Evolutionary conservation across 495 filamentous ascomycete genomes (phyloP).

Genomic region (Ascodesmis nigricans): DNA sequence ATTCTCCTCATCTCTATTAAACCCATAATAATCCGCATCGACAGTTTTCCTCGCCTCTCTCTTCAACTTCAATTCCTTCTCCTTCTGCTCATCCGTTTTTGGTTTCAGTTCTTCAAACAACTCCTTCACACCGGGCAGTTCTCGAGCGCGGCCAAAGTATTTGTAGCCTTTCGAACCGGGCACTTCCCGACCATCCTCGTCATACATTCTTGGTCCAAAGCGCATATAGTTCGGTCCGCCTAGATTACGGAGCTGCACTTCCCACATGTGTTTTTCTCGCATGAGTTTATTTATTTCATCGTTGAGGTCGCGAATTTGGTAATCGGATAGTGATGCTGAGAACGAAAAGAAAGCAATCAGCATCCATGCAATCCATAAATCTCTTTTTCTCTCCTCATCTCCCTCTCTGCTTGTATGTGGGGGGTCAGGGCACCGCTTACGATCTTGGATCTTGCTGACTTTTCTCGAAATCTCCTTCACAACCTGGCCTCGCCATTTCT

Average conservation of each 20-base stretch:
- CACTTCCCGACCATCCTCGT: slow-evolving; percentile 81
- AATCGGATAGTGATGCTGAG: slow-evolving; percentile 53
- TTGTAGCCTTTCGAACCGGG: slow-evolving; percentile 38
- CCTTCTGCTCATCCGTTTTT: slow-evolving; percentile 33
- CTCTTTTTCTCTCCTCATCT: too few relatives aligned
- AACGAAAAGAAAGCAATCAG: not conserved
- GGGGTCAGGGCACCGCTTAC: slow-evolving; percentile 4
- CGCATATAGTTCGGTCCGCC: slow-evolving; percentile 97
- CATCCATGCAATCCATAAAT: not conserved
- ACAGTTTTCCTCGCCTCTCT: slow-evolving; percentile 59
- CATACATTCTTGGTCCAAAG: slow-evolving; percentile 60
- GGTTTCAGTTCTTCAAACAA: slow-evolving; percentile 67
- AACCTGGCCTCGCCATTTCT: slow-evolving; percentile 96
- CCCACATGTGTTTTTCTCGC: slow-evolving; percentile 97
- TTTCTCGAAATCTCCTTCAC: slow-evolving; percentile 95
- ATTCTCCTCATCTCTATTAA: slow-evolving; percentile 85
- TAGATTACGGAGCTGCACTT: slow-evolving; percentile 79
- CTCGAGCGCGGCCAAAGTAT: slow-evolving; percentile 77
- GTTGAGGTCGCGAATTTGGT: slow-evolving; percentile 91
- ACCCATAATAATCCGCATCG: slow-evolving; percentile 90
- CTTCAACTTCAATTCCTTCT: slow-evolving; percentile 33
- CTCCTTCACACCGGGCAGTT: slow-evolving; percentile 90
- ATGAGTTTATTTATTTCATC: slow-evolving; percentile 99
- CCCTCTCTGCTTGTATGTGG: too few relatives aligned
- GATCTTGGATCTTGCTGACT: slow-evolving; percentile 83